Percentiles rank a stretch among this genome's conserved stretches.
phyloP scores from a whole-genome alignment of 1,284 basidiomycete species.

The Dichomitus squalens region DNA sequence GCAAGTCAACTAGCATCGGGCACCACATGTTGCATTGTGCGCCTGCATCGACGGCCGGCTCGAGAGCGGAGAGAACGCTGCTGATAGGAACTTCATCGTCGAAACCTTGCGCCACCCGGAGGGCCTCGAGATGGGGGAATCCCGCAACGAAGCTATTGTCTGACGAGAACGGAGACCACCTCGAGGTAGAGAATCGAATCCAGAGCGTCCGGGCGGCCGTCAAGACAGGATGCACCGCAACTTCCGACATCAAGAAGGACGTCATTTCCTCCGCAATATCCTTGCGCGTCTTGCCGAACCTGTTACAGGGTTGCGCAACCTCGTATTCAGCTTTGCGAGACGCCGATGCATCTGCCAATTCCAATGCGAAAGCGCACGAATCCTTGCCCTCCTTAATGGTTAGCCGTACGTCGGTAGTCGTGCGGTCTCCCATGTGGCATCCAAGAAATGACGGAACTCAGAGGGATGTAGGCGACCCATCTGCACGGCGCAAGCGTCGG shows the following conservation, averaged over 20 bases:
- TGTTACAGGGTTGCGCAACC: neutral
- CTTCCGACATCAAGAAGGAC: neutral
- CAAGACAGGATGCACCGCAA: too few relatives aligned
- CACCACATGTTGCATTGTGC: too few relatives aligned
- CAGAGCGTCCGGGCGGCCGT: too few relatives aligned
- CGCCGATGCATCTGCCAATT: neutral
- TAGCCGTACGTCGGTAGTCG: neutral
- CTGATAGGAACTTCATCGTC: too few relatives aligned
- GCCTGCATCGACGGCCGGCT: too few relatives aligned
- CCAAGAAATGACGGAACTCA: neutral
- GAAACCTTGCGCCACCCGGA: too few relatives aligned
- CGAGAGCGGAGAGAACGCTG: too few relatives aligned
- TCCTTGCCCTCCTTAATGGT: neutral
- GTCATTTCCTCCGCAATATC: neutral
- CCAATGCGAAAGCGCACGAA: neutral
- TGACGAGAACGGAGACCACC: too few relatives aligned
- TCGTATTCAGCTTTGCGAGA: neutral
- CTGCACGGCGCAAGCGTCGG: neutral
- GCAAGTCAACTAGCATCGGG: too few relatives aligned
- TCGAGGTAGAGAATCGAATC: too few relatives aligned
- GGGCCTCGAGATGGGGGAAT: too few relatives aligned
- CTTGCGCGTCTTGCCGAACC: neutral
- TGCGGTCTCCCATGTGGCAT: neutral
- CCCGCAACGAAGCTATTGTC: too few relatives aligned
- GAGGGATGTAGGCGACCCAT: neutral